Percentiles rank a stretch among this genome's conserved stretches.
phyloP scores from a whole-genome alignment of 2,329 filamentous ascomycete species.

The Sarocladium kiliense region DNA sequence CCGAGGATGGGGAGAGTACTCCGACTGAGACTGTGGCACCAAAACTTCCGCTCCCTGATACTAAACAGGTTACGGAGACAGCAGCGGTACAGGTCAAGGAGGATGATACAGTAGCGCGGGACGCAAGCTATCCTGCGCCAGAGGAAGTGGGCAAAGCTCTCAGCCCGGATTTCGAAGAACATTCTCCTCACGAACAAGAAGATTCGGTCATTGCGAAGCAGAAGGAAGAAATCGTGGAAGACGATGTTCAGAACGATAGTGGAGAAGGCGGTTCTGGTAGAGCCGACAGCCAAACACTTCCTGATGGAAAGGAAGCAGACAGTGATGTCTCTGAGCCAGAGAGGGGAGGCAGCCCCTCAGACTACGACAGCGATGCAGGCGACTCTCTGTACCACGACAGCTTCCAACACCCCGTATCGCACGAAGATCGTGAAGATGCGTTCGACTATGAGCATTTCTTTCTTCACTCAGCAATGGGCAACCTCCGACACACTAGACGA shows the following conservation, averaged over 20 bases:
- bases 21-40: conserved; percentile 1
- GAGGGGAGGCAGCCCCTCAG: conserved; percentile 16
- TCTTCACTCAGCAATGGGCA: conserved; percentile 85
- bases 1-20: neutral
- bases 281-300: conserved; percentile 4
- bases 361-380: conserved; percentile 56
- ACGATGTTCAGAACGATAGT: conserved; percentile 14
- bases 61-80: neutral
- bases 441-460: conserved; percentile 98
- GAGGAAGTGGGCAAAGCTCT: neutral
- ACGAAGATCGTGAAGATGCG: conserved; percentile 90
- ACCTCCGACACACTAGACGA: conserved; percentile 44
- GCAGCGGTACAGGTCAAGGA: neutral
- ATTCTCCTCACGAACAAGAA: conserved; percentile 17
- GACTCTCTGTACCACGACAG: conserved; percentile 60
- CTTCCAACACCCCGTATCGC: conserved; percentile 58
- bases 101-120: neutral
- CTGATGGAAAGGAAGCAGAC: neutral
- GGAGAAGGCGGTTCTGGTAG: conserved; percentile 11
- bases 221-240: neutral
- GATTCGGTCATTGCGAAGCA: neutral
- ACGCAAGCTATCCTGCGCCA: neutral
- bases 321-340: conserved; percentile 17
- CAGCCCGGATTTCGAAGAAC: neutral
- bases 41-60: neutral